Base-by-base conservation (phyloP, 148 eudicot genomes). In the Nepenthes gracilis region DNA sequence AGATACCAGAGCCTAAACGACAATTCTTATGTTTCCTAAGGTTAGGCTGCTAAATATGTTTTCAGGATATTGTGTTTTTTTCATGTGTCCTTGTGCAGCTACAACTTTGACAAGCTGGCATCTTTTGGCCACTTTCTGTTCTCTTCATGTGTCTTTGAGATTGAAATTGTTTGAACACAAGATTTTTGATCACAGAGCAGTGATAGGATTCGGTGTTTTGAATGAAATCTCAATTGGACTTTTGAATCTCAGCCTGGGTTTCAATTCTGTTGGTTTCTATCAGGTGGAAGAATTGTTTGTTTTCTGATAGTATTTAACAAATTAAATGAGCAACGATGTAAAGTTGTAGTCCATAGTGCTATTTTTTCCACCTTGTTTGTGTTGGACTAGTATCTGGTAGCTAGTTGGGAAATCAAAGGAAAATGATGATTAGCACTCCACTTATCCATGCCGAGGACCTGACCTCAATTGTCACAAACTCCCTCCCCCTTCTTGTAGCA, bases 51-150 rank as follows among this genome's bases (percentile, higher is more conserved):
- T n/a, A 40, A 40, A 40, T 7, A 40, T 40, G 7, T 40, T 2
- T 40, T 40, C 43, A 40, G 3, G 43, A 7, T 7, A 40, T 40
- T 32, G n/a, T n/a, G n/a, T 34, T n/a, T 60, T 49, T 47, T 35
- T 47, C 40, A 32, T 61, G 13, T 15, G 5, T 56, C 12, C 63
- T 54, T 58, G 33, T 69, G 71, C 87, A 91, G 97, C 97, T 60
- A 87, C 97, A 61, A 87, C 97, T 69, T 76, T 87, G 82, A 91
- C 97, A 5, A 91, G 97, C 70, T 91, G 97, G 97, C 80, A 80
- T 76, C 78, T 80, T 51, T 55, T 76, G 55, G 77, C 76, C 48
- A 80, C 80, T 8, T 76, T 73, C 69, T 76, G 83, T 15, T 76
- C 83, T 43, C 80, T 80, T 69, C 75, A 76, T 61, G 70, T 79